phyloP scores from a whole-genome alignment of 345 rosid genomes.

The Lepidium didymum region DNA sequence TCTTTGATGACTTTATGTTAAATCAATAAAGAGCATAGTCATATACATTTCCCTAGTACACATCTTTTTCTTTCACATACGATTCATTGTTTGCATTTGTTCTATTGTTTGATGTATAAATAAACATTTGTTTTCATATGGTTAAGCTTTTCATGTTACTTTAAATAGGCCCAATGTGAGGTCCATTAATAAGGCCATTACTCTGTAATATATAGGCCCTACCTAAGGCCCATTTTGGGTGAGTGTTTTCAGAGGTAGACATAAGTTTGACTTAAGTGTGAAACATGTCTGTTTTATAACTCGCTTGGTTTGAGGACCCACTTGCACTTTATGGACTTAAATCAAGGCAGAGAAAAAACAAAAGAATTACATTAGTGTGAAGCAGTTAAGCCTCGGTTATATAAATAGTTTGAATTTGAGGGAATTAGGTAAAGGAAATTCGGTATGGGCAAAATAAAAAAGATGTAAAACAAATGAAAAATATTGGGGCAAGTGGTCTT shows the following conservation, averaged over 20 bases:
- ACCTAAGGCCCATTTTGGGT: neutral
- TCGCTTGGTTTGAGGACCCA: too few relatives aligned
- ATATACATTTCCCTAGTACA: neutral
- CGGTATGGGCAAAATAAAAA: neutral
- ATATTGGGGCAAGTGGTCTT: too few relatives aligned
- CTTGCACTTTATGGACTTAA: too few relatives aligned
- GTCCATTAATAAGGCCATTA: neutral
- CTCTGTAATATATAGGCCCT: neutral
- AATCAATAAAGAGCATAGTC: neutral
- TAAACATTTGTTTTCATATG: neutral
- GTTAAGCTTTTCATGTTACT: neutral
- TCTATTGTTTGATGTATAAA: constrained; percentile 5
- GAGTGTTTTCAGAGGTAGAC: too few relatives aligned
- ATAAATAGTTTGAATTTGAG: neutral
- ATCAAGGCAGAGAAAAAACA: too few relatives aligned
- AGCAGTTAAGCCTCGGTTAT: neutral
- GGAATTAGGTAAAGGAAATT: neutral
- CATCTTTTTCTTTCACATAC: neutral
- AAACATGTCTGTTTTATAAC: too few relatives aligned
- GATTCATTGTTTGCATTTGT: constrained; percentile 25
- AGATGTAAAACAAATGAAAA: constrained; percentile 2
- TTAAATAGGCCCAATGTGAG: neutral
- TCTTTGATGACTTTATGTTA: constrained; percentile 60
- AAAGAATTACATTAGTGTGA: neutral
- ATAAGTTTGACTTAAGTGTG: too few relatives aligned